Evolutionary conservation across 371 early-diverging fungal species (phyloP).

Genomic region (Haplosporangium sp.): DNA sequence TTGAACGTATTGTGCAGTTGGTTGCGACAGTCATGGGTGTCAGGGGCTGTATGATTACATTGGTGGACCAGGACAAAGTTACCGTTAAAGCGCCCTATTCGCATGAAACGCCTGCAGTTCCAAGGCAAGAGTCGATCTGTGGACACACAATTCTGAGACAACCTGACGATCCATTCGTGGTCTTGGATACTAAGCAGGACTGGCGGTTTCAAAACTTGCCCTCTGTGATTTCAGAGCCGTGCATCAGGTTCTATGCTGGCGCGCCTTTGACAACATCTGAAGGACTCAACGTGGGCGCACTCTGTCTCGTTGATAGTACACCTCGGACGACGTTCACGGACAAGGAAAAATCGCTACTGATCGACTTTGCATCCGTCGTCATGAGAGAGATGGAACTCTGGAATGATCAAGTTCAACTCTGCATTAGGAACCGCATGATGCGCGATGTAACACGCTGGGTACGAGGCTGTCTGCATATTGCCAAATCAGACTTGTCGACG

Average conservation of each 20-base stretch:
- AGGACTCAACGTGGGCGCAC: conserved; percentile 50
- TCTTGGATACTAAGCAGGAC: conserved; percentile 45
- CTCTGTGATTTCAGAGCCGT: conserved; percentile 15
- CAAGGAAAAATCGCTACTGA: conserved; percentile 25
- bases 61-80: conserved; percentile 45
- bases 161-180: conserved; percentile 46
- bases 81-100: conserved; percentile 45
- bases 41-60: conserved; percentile 36
- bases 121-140: conserved; percentile 43
- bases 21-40: conserved; percentile 52
- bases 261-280: conserved; percentile 53
- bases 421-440: conserved; percentile 55
- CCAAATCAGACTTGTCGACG: conserved; percentile 7
- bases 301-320: conserved; percentile 49
- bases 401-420: conserved; percentile 55
- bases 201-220: conserved; percentile 54
- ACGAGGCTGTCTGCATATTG: conserved; percentile 42
- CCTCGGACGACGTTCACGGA: conserved; percentile 37
- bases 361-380: conserved; percentile 55
- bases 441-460: conserved; percentile 53
- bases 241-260: conserved; percentile 54
- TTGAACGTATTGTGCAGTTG: conserved; percentile 56
- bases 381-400: conserved; percentile 59
- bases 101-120: background rate
- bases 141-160: conserved; percentile 52